Evolutionary conservation across 2,329 filamentous ascomycete genomes (phyloP).

Genomic region (Endocalyx cinctus): DNA sequence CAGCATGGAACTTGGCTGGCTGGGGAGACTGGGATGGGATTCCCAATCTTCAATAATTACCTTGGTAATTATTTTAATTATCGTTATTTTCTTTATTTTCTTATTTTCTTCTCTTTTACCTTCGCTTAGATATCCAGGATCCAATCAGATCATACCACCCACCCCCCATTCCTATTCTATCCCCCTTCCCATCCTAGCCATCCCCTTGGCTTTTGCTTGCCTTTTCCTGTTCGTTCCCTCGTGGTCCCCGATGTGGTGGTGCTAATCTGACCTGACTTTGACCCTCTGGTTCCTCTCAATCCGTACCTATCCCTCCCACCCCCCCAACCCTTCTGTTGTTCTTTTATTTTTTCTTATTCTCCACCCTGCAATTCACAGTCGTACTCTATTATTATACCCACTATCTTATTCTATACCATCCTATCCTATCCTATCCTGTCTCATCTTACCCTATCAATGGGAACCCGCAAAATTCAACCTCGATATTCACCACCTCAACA

Average conservation of each 20-base stretch:
- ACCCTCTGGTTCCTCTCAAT: conserved; percentile 14
- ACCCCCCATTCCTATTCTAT: neutral
- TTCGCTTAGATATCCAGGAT: neutral
- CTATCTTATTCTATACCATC: conserved; percentile 16
- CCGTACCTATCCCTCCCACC: conserved; percentile 1
- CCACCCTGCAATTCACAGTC: conserved; percentile 22
- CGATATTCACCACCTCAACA: conserved; percentile 4
- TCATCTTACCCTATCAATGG: conserved; percentile 23
- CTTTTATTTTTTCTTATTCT: conserved; percentile 18
- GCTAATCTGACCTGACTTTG: conserved; percentile 10
- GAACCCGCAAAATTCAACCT: conserved; percentile 23
- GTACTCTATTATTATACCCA: conserved; percentile 20
- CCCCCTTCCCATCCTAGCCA: neutral
- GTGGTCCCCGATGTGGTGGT: conserved; percentile 12
- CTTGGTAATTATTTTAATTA: too few species aligned
- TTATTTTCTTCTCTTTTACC: too few species aligned
- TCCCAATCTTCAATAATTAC: neutral
- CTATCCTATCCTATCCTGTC: too few species aligned
- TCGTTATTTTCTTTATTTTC: too few species aligned
- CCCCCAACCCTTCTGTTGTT: conserved; percentile 17
- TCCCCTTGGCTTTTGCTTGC: neutral
- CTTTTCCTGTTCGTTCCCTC: conserved; percentile 6
- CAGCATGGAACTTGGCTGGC: conserved; percentile 5
- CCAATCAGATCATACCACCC: conserved; percentile 10
- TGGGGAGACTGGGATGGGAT: conserved; percentile 6